A percentile compares a stretch with the other conserved stretches of the same genome.
These are phyloP conservation scores for Eimeria falciformis DNA, from an alignment of 169 alveolate species.

Conservation along the genomic window DNA sequence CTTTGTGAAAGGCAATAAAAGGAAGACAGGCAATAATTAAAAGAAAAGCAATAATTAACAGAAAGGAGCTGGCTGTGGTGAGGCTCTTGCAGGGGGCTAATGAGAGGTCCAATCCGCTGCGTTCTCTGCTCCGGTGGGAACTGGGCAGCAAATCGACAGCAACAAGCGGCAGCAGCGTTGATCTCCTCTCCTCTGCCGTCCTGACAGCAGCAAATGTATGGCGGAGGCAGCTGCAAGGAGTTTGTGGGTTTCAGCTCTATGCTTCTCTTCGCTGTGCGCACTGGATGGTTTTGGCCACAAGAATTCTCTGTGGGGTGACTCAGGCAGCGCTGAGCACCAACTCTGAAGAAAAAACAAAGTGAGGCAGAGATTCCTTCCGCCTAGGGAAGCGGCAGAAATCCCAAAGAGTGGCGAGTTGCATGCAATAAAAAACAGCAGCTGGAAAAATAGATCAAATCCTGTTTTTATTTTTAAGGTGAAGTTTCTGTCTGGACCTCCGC, in stretches of 20 bases:
- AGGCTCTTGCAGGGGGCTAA: not conserved
- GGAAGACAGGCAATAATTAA: too few species aligned
- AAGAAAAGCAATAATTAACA: too few species aligned
- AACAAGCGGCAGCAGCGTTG: slow-evolving; percentile 28
- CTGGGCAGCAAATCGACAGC: not conserved
- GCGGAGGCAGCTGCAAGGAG: slow-evolving; percentile 34
- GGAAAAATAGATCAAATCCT: too few species aligned
- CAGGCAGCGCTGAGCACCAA: not conserved
- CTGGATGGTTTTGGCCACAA: not conserved
- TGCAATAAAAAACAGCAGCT: too few species aligned
- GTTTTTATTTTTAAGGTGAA: too few species aligned
- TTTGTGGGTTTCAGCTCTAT: slow-evolving; percentile 28
- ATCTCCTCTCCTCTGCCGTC: not conserved
- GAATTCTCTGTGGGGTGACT: slow-evolving; percentile 29
- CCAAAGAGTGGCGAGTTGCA: too few species aligned
- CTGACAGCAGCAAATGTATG: slow-evolving; percentile 24
- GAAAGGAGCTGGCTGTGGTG: too few species aligned
- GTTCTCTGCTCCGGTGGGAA: slow-evolving; percentile 32
- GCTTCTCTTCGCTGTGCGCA: not conserved
- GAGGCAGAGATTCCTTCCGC: too few species aligned
- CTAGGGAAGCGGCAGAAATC: too few species aligned
- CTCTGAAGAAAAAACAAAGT: too few species aligned
- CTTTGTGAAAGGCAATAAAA: too few species aligned
- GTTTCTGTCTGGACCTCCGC: too few species aligned
- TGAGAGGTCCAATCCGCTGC: not conserved